A percentile compares a stretch with the other conserved stretches of the same genome.
phyloP scores from a whole-genome alignment of 2,329 filamentous ascomycete genomes.

The Dothideomycetes sp. region DNA sequence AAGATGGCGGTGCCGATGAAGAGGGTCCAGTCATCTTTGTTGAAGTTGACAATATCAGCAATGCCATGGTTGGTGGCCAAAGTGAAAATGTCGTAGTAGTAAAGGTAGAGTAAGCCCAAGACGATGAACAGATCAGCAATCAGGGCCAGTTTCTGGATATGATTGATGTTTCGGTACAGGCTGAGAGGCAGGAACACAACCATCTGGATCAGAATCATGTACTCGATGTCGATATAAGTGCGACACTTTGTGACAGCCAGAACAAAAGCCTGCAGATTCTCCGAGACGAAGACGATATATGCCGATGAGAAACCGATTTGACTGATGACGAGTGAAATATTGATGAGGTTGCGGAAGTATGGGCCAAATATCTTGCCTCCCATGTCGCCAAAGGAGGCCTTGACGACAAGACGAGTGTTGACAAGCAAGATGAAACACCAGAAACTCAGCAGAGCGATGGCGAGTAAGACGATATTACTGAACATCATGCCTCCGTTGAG shows the following conservation, averaged over 20 bases:
- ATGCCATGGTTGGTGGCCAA: constrained; percentile 63
- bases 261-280: constrained; percentile 92
- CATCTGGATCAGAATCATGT: constrained; percentile 90
- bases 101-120: constrained; percentile 82
- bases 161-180: constrained; percentile 90
- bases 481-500: constrained; percentile 97
- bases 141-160: constrained; percentile 89
- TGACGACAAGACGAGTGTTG: constrained; percentile 71
- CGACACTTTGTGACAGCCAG: constrained; percentile 82
- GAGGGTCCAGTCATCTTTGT: constrained; percentile 83
- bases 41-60: constrained; percentile 84
- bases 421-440: constrained; percentile 96
- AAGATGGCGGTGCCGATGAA: constrained; percentile 99
- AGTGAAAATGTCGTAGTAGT: constrained; percentile 88
- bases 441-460: constrained; percentile 79
- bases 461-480: constrained; percentile 81
- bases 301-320: constrained; percentile 92
- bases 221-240: constrained; percentile 75
- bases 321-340: constrained; percentile 85
- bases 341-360: constrained; percentile 79
- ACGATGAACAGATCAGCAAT: constrained; percentile 92
- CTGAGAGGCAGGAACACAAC: constrained; percentile 91
- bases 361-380: constrained; percentile 84
- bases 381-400: constrained; percentile 96
- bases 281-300: constrained; percentile 93